These are phyloP conservation scores for Cryptosporidium felis DNA, from an alignment of 169 alveolate species.

Conservation along the genomic window DNA sequence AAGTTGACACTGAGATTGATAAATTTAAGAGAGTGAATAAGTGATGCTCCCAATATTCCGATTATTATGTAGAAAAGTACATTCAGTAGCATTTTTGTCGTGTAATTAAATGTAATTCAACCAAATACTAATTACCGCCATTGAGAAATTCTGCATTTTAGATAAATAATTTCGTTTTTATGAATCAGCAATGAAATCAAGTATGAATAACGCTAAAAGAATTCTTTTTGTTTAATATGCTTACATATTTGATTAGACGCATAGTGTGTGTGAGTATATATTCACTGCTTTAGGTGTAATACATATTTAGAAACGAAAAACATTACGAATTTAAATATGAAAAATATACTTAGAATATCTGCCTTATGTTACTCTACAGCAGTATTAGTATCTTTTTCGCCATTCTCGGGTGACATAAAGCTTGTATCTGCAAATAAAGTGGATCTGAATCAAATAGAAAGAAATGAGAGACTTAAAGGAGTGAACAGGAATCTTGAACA, in stretches of 20 bases:
- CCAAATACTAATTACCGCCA: too few species aligned
- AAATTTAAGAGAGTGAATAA: slow-evolving; percentile 15
- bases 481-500: background rate
- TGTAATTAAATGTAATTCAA: too few species aligned
- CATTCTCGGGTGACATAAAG: background rate
- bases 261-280: too few species aligned
- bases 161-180: too few species aligned
- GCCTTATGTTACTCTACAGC: background rate
- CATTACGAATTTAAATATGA: too few species aligned
- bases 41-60: slow-evolving; percentile 12
- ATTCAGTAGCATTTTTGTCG: slow-evolving; percentile 21
- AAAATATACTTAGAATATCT: background rate
- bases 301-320: too few species aligned
- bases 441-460: slow-evolving; percentile 20
- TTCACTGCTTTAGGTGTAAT: too few species aligned
- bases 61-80: background rate
- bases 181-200: too few species aligned
- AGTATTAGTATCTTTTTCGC: background rate
- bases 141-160: too few species aligned
- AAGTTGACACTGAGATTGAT: background rate
- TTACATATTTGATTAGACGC: too few species aligned
- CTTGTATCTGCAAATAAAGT: slow-evolving; percentile 12
- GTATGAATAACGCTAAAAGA: too few species aligned
- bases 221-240: too few species aligned
- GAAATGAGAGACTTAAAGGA: background rate